Evolutionary conservation across 495 filamentous ascomycete genomes (phyloP).

Genomic region (Aspergillus wentii): DNA sequence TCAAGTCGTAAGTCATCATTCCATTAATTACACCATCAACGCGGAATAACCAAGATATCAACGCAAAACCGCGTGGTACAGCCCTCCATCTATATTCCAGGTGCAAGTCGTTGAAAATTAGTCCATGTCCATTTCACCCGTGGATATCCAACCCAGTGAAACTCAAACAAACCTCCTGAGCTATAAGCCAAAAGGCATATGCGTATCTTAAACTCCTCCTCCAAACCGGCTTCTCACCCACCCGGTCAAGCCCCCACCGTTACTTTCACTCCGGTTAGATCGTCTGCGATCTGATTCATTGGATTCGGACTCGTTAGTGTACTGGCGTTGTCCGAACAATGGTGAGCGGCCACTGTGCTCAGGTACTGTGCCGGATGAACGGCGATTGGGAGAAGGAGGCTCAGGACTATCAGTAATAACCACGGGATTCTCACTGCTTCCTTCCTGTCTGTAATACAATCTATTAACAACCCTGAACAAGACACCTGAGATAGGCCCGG

Average conservation of each 20-base stretch:
- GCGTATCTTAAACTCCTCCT: no score
- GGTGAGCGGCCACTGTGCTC: constrained; percentile 1
- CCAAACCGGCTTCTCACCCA: constrained; percentile 39
- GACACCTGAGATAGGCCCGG: neutral
- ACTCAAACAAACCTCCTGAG: no score
- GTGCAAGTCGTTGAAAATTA: no score
- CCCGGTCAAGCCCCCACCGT: constrained; percentile 23
- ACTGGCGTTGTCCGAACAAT: no score
- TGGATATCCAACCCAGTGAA: no score
- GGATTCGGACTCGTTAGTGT: no score
- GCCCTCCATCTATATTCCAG: constrained; percentile 11
- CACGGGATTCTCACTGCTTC: constrained; percentile 28
- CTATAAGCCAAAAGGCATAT: no score
- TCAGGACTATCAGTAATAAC: constrained; percentile 24
- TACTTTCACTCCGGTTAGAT: constrained; percentile 20
- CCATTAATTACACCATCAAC: no score
- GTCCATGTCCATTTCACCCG: no score
- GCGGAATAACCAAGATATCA: no score
- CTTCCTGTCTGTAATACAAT: constrained; percentile 13
- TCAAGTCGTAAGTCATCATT: no score
- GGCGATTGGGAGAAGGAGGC: constrained; percentile 9
- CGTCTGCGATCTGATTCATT: constrained; percentile 8
- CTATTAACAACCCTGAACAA: constrained; percentile 3
- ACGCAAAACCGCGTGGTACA: no score
- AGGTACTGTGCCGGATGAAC: constrained; percentile 2